Conservation (phyloP, 2,329 filamentous ascomycete species). For the Alternaria solani region DNA sequence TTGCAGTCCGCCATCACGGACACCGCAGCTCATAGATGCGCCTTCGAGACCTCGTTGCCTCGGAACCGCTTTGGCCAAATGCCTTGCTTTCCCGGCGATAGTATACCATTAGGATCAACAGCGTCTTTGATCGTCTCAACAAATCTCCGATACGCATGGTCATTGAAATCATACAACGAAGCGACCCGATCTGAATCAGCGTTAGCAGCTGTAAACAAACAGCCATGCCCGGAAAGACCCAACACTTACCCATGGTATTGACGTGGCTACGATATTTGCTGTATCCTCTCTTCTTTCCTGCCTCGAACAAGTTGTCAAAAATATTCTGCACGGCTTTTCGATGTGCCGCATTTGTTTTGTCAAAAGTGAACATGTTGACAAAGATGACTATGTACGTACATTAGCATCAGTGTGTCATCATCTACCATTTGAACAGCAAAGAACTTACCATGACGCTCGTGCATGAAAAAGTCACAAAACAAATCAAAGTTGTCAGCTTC, state of each 20-base stretch:
- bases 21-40: conserved; percentile 24
- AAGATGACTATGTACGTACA: conserved; percentile 47
- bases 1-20: neutral
- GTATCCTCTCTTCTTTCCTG: conserved; percentile 39
- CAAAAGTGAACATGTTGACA: conserved; percentile 60
- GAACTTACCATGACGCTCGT: conserved; percentile 50
- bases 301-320: conserved; percentile 39
- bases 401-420: neutral
- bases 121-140: conserved; percentile 46
- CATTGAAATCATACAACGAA: conserved; percentile 43
- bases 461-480: conserved; percentile 60
- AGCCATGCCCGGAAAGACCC: neutral
- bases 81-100: conserved; percentile 43
- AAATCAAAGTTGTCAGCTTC: conserved; percentile 56
- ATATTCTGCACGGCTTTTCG: conserved; percentile 46
- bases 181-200: conserved; percentile 37
- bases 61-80: conserved; percentile 43
- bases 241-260: conserved; percentile 40
- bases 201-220: neutral
- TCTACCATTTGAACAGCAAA: neutral
- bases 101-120: conserved; percentile 43
- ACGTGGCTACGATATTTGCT: conserved; percentile 45
- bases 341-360: conserved; percentile 54
- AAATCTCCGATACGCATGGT: conserved; percentile 42
- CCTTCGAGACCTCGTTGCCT: conserved; percentile 30